Evolutionary conservation across 257 asterid species (phyloP), one percentile per base, ranked within the genome.

Genomic region (Gentiana straminea): DNA sequence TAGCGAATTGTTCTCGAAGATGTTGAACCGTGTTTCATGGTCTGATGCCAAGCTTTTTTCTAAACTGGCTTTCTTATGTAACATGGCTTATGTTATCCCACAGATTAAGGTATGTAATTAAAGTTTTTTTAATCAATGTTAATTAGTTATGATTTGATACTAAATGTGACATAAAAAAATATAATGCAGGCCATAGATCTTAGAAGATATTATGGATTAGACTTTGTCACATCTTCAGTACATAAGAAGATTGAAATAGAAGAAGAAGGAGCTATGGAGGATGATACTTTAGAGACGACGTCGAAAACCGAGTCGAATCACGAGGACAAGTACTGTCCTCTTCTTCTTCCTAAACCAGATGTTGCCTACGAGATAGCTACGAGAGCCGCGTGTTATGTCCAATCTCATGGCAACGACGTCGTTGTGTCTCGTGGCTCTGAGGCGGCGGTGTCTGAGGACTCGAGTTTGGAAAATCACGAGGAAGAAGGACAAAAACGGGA

Each of bases 361-460:
- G 75, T 81, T 49, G 95, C 95, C 33, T 89, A 89, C 39, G 85
- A 81, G 64, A 86, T 90, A 39, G 94, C 97, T 13, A 89, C 91
- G 32, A 77, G 94, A 0, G 96, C 96, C 11, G 94, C 97, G 3
- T 77, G 79, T 50, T 90, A 64, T 49, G 86, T 90, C 55, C 86
- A 83, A 52, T 81, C 91, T 9, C 75, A 55, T 63, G 77, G 81
- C 2, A 66, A 69, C 15, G 79, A 64, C 74, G 55, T 75, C 4
- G 41, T 68, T 41, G 24, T 24, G 24, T 61, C 77, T 44, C 50
- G 66, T 9, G 73, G 70, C 48, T 61, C 69, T 1, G 77, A 74
- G 46, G 45, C 73, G n/a, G 57, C 47, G 15, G 56, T 7, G 46
- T 64, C 35, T 10, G 64, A 54, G 33, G 66, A 59, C 15, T 35